Evolutionary conservation across 257 asterid species (phyloP).

Genomic region (Jacaranda copaia): DNA sequence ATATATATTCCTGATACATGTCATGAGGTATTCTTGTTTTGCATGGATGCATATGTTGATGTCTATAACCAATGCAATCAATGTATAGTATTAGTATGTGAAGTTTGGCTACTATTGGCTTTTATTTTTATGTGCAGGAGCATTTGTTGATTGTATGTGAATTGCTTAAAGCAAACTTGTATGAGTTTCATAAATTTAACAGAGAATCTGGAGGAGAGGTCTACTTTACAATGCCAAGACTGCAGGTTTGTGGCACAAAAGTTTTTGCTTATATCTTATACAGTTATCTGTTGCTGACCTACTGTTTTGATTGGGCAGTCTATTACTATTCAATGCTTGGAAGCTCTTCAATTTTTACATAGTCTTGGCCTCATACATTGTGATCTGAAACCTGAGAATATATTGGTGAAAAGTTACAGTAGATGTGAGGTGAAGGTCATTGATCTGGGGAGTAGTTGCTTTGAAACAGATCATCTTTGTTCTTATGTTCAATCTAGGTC

Average conservation of each 20-base stretch:
- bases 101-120: background rate
- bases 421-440: conserved; percentile 88
- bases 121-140: conserved; percentile 54
- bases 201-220: conserved; percentile 90
- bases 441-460: conserved; percentile 87
- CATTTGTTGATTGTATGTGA: conserved; percentile 82
- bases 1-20: background rate
- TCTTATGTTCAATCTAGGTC: conserved; percentile 84
- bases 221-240: conserved; percentile 84
- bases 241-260: conserved; percentile 56
- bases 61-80: background rate
- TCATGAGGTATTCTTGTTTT: conserved; percentile 13
- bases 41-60: conserved; percentile 10
- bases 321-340: conserved; percentile 77
- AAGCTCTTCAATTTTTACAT: conserved; percentile 75
- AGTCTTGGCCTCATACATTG: conserved; percentile 84
- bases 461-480: conserved; percentile 82
- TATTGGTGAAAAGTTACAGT: conserved; percentile 84
- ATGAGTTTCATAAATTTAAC: conserved; percentile 78
- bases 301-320: conserved; percentile 52
- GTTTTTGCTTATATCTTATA: background rate
- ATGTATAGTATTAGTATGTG: conserved; percentile 15
- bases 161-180: conserved; percentile 78
- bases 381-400: conserved; percentile 85
- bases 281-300: conserved; percentile 29